Conservation (phyloP, 306 rosid genomes). For the Malus orientalis region DNA sequence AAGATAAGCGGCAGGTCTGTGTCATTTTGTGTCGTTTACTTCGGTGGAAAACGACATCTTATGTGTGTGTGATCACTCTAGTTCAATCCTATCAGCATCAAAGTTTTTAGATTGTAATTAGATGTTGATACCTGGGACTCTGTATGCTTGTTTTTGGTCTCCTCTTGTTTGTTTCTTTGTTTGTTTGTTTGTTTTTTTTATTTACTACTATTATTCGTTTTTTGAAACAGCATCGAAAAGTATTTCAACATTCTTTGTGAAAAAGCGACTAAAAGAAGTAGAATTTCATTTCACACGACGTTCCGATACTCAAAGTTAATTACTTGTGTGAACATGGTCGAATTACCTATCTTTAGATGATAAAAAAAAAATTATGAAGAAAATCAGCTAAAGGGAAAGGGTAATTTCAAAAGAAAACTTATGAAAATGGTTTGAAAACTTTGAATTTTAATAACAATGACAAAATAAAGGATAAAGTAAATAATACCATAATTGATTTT, state of each 20-base stretch:
- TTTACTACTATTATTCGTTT: fast-evolving
- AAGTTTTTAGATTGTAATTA: background rate
- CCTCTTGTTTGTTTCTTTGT: background rate
- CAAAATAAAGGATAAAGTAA: too few relatives aligned
- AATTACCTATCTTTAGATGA: background rate
- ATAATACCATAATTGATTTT: too few relatives aligned
- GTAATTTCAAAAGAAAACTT: background rate
- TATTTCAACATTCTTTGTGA: background rate
- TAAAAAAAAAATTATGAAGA: too few relatives aligned
- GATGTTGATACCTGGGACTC: background rate
- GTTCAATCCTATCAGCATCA: conserved; percentile 1
- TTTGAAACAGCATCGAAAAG: background rate
- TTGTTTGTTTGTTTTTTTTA: background rate
- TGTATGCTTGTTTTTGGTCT: background rate
- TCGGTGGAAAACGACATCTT: conserved; percentile 6
- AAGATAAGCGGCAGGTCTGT: background rate
- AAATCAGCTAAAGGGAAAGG: background rate
- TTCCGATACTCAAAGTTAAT: background rate
- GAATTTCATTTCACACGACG: background rate
- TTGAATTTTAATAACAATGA: too few relatives aligned
- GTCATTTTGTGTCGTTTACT: conserved; percentile 17
- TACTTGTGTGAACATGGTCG: background rate
- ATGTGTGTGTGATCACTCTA: background rate
- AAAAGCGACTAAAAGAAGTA: too few relatives aligned
- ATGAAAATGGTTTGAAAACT: too few relatives aligned